Evolutionary conservation across 495 filamentous ascomycete species (phyloP), one percentile per base, ranked within the genome.

Genomic region (Ascodesmis nigricans): DNA sequence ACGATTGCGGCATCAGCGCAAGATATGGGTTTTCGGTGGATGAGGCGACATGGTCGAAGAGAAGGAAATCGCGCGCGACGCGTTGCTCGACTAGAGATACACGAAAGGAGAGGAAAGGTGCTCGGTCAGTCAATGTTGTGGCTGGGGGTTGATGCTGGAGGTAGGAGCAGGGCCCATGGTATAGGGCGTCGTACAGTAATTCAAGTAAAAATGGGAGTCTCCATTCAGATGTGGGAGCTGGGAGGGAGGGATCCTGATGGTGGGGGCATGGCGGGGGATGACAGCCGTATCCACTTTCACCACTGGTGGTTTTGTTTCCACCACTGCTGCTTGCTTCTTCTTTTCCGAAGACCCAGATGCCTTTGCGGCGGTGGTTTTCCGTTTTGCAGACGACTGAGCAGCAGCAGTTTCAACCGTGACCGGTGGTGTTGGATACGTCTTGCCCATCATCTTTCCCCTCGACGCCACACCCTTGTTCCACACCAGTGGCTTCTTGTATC

Each of bases 381-480:
- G 3, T 20, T 33, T 29, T 30, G 11, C 11, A 21, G 31, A 35
- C 18, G 32, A 36, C 13, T 35, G 31, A 17, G 23, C n/a, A 17
- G n/a, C n/a, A n/a, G n/a, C n/a, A n/a, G n/a, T n/a, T n/a, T n/a
- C n/a, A n/a, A n/a, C n/a, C n/a, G n/a, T n/a, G n/a, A n/a, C n/a
- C n/a, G n/a, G n/a, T n/a, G 48, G 43, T 14, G 45, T 34, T 5
- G 46, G 48, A 36, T 48, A 57, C 20, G 53, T 53, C 35, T 52
- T 58, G 15, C 55, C 55, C 55, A 58, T 57, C 55, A 58, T 56
- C 42, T 58, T 57, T 14, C 55, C 55, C n/a, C 55, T 39, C 28
- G 52, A 53, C 11, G 55, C 55, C 16, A 57, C 49, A 15, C 55
- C 55, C 20, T 49, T 47, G 29, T 55, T 53, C 55, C 55, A 57